A percentile compares a stretch with the other conserved stretches of the same genome.
phyloP scores from a whole-genome alignment of 1,284 basidiomycete genomes.

The Microstroma glucosiphilum region DNA sequence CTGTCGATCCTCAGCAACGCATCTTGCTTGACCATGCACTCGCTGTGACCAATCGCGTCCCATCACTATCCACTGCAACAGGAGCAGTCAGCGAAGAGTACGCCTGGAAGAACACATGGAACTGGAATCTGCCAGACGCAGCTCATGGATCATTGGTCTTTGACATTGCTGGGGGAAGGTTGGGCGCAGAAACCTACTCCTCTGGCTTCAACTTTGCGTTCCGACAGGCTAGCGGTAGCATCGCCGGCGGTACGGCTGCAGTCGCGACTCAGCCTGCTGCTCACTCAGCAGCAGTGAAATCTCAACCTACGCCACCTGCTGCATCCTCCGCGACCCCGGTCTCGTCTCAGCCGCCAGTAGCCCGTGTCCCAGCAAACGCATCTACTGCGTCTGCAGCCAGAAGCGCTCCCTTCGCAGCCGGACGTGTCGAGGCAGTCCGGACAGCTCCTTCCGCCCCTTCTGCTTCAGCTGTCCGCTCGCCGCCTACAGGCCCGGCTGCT shows the following conservation, averaged over 20 bases:
- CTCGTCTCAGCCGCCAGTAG: neutral
- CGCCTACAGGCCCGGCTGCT: no score
- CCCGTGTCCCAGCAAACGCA: neutral
- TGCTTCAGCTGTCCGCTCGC: no score
- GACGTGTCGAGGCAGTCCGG: no score
- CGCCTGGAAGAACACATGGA: constrained; percentile 65
- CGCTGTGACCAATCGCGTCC: constrained; percentile 72
- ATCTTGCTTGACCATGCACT: constrained; percentile 83
- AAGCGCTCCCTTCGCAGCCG: neutral
- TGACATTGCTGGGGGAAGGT: constrained; percentile 80
- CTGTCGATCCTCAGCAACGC: constrained; percentile 85
- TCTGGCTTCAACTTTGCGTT: constrained; percentile 96
- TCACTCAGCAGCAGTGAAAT: neutral
- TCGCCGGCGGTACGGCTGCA: neutral
- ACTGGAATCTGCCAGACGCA: constrained; percentile 92
- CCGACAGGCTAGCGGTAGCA: constrained; percentile 56
- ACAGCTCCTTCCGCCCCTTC: no score
- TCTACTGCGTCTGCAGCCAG: neutral
- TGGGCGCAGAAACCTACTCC: constrained; percentile 83
- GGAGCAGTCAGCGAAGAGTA: constrained; percentile 68
- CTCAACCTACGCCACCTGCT: no score
- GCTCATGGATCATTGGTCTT: constrained; percentile 81
- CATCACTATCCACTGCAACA: constrained; percentile 57
- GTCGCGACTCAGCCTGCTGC: neutral
- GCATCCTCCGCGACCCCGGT: no score